Evolutionary conservation across 371 early-diverging fungal genomes (phyloP), one percentile per base, ranked within the genome.

Genomic region (Mortierella sp.): DNA sequence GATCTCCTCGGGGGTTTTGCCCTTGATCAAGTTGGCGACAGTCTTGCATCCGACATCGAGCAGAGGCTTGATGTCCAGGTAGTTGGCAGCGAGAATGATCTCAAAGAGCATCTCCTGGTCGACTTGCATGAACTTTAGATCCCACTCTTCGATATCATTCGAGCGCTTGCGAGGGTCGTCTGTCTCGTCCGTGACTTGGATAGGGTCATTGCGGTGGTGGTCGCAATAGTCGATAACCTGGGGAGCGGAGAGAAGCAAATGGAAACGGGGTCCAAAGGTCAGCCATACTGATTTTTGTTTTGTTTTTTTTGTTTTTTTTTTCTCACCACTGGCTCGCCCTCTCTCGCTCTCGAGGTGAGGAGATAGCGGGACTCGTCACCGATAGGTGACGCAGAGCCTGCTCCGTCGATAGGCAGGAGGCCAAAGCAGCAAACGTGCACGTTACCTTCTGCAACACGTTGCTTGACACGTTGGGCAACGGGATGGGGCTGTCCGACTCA

Each of bases 11-110:
- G 95, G 92, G 26, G 90, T 87, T 86, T 96, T 97, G 52, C 79
- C 96, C 74, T 95, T 95, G 84, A 98, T 97, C 95, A 96, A 95
- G 80, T 96, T 96, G 60, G 98, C 98, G 54, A 97, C 96, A n/a
- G 94, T 97, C 86, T 96, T 97, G 86, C 98, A 98, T 27, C 95
- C 95, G 49, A 97, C 89, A 82, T 96, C 96, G 39, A 98, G 82
- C 64, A 98, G 83, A 27, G 90, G 93, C 84, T 96, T 95, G 83
- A 98, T 97, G 82, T 97, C 97, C 65, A 98, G 88, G 79, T 97
- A 96, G 83, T 98, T 97, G 50, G 97, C 94, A 54, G 97, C 98
- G 61, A 90, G 68, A 63, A 92, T 87, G 31, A 93, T 85, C 70
- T 92, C 92, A 54, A 90, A 92, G 28, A 94, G 74, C 58, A 90